Percentiles rank a stretch among this genome's conserved stretches.
These are phyloP conservation scores for Fraxinus dipetala DNA, from an alignment of 305 asterid species.

Conservation along the genomic window DNA sequence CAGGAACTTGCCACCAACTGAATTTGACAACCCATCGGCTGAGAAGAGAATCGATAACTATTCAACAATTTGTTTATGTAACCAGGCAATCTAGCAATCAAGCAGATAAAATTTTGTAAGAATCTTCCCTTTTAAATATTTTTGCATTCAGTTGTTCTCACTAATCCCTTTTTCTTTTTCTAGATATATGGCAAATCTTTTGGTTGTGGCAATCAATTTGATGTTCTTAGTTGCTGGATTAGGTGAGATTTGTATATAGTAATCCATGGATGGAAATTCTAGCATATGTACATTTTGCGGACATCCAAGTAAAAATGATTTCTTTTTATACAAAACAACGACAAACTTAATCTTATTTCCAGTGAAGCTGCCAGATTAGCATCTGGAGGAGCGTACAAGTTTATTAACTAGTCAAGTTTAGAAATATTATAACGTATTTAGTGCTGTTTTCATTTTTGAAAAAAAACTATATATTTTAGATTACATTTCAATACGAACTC, in stretches of 20 bases:
- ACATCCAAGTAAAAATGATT: neutral
- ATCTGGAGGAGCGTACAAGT: neutral
- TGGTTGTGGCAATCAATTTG: slow-evolving; percentile 35
- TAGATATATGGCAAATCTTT: slow-evolving; percentile 46
- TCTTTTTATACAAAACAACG: neutral
- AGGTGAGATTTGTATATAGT: slow-evolving; percentile 35
- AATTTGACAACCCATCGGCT: slow-evolving; percentile 34
- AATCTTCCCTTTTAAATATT: neutral
- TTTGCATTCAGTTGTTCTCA: neutral
- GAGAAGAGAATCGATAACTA: slow-evolving; percentile 32
- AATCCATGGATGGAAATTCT: neutral
- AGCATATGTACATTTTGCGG: neutral
- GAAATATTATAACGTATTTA: neutral
- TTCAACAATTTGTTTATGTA: slow-evolving; percentile 29
- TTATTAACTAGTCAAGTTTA: no score
- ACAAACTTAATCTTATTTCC: neutral
- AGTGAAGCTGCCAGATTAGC: neutral
- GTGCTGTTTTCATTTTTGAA: neutral
- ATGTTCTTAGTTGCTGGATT: slow-evolving; percentile 40
- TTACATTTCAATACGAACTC: neutral
- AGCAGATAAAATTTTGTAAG: slow-evolving; percentile 41
- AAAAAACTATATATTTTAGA: no score
- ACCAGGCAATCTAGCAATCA: slow-evolving; percentile 29
- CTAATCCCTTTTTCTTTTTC: neutral
- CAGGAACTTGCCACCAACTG: slow-evolving; percentile 32